These are phyloP conservation scores for Sonneratia alba DNA, from an alignment of 345 rosid species.

Conservation along the genomic window DNA sequence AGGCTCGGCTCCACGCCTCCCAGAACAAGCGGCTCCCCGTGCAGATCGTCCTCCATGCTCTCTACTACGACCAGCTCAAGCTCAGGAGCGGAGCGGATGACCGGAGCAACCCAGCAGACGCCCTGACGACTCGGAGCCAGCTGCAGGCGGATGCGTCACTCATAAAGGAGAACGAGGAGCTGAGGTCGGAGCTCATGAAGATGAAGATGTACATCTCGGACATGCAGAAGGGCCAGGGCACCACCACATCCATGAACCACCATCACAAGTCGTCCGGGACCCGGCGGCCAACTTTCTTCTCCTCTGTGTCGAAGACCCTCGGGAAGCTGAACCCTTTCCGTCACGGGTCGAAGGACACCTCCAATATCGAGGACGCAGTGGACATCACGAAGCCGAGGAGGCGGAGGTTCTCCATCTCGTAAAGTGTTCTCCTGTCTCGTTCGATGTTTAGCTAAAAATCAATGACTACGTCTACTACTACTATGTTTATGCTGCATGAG, in stretches of 20 bases:
- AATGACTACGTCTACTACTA: not conserved
- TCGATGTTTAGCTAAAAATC: not conserved
- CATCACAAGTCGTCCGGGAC: constrained; percentile 8
- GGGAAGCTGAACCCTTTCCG: constrained; percentile 82
- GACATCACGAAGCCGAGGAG: constrained; percentile 79
- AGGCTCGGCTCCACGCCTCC: constrained; percentile 94
- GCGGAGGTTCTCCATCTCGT: constrained; percentile 89
- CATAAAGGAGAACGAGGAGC: constrained; percentile 71
- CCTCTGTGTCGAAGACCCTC: constrained; percentile 79
- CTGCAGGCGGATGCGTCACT: constrained; percentile 56
- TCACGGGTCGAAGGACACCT: constrained; percentile 81
- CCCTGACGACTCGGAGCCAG: constrained; percentile 39
- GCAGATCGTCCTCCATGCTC: constrained; percentile 71
- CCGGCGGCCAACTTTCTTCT: constrained; percentile 44
- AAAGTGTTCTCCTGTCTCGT: not conserved
- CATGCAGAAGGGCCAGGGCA: constrained; percentile 38
- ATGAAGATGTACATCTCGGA: constrained; percentile 75
- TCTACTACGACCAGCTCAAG: constrained; percentile 86
- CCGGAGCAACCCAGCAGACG: constrained; percentile 21
- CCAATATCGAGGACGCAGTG: constrained; percentile 47
- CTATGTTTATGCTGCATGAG: not conserved
- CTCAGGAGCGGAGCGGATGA: constrained; percentile 56
- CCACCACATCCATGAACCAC: constrained; percentile 15
- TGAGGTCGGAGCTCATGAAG: constrained; percentile 68
- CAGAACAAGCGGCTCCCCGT: constrained; percentile 91